Evolutionary conservation across 495 filamentous ascomycete species (phyloP).

Genomic region (Aspergillus olivimuriae): DNA sequence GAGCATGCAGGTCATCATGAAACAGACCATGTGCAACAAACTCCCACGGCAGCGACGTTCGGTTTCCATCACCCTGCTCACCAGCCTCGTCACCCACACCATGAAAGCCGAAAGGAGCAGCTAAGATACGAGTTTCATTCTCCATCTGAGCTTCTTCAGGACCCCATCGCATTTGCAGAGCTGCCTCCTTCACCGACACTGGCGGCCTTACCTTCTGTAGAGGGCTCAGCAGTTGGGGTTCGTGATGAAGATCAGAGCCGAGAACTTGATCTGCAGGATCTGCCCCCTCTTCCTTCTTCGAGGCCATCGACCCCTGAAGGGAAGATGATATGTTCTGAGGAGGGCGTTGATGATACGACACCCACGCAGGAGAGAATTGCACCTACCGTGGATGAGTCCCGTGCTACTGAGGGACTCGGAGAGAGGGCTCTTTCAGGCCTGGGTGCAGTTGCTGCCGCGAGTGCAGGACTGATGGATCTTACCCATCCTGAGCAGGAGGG

Average conservation of each 20-base stretch:
- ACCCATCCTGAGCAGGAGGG: too few species aligned
- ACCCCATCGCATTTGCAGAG: conserved; percentile 22
- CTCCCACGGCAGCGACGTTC: conserved; percentile 28
- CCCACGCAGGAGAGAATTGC: conserved; percentile 16
- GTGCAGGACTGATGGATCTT: too few species aligned
- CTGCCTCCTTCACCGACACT: conserved; percentile 23
- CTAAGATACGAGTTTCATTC: conserved; percentile 43
- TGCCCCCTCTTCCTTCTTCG: conserved; percentile 7
- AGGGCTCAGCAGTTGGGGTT: conserved; percentile 27
- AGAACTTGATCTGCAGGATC: conserved; percentile 7
- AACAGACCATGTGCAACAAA: conserved; percentile 19
- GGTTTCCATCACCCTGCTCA: conserved; percentile 1
- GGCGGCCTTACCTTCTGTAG: conserved; percentile 28
- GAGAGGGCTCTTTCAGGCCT: too few species aligned
- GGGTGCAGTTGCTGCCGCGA: conserved; percentile 21
- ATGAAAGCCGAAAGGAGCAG: conserved; percentile 24
- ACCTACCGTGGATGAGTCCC: conserved; percentile 5
- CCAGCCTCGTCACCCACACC: too few species aligned
- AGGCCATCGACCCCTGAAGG: conserved; percentile 13
- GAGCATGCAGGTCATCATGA: conserved; percentile 4
- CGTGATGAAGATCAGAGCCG: conserved; percentile 12
- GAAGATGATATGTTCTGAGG: conserved; percentile 1
- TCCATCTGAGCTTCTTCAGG: conserved; percentile 37
- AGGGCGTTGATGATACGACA: conserved; percentile 9
- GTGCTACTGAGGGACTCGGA: conserved; percentile 1